phyloP scores from a whole-genome alignment of 331 rosid species.

The Cydonia oblonga region DNA sequence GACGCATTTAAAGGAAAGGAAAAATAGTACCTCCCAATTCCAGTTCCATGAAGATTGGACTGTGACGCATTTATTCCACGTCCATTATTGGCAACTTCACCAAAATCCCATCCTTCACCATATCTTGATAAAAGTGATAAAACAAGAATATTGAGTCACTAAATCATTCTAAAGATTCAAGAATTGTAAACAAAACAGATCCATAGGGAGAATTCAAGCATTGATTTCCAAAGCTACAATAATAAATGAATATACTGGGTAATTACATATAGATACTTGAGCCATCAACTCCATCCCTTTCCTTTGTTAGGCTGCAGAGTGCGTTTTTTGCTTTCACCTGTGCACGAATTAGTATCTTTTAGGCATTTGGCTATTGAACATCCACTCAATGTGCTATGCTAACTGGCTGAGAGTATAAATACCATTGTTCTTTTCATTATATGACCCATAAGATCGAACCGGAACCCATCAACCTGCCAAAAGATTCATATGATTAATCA shows the following conservation, averaged over 20 bases:
- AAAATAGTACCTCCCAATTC: constrained; percentile 74
- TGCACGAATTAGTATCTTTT: constrained; percentile 17
- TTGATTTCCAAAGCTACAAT: constrained; percentile 3
- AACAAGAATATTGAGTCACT: constrained; percentile 6
- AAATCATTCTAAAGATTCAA: constrained; percentile 1
- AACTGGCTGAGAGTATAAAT: constrained; percentile 12
- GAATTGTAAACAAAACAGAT: constrained; percentile 14
- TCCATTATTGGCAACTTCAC: constrained; percentile 84
- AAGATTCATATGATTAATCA: not conserved
- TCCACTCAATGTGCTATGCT: constrained; percentile 5
- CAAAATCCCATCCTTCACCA: constrained; percentile 99
- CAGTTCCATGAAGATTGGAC: constrained; percentile 66
- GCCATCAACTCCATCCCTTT: constrained; percentile 70
- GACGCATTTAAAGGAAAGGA: not conserved
- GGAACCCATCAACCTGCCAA: constrained; percentile 90
- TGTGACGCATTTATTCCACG: constrained; percentile 96
- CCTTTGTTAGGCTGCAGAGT: constrained; percentile 49
- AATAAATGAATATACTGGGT: not conserved
- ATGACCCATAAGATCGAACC: constrained; percentile 97
- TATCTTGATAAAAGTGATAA: constrained; percentile 33
- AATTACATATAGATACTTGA: constrained; percentile 79
- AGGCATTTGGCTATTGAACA: constrained; percentile 10
- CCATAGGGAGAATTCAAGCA: constrained; percentile 1
- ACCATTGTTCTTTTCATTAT: constrained; percentile 96
- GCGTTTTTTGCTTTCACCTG: constrained; percentile 62